These are phyloP conservation scores for Pseudopyricularia javanii DNA, from an alignment of 2,329 filamentous ascomycete species.

Conservation along the genomic window DNA sequence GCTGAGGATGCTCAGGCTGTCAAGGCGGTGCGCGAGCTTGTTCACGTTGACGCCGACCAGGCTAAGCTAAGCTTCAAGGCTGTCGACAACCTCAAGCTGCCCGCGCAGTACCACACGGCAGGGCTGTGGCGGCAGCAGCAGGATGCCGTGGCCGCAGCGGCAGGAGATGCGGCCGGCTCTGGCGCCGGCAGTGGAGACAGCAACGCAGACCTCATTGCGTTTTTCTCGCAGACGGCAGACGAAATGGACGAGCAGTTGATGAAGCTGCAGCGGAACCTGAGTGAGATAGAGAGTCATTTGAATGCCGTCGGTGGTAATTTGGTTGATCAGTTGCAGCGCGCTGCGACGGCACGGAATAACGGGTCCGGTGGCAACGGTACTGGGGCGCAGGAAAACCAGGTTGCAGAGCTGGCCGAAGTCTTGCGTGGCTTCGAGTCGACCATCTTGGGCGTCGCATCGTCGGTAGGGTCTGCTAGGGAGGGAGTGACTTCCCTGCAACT, in stretches of 20 bases:
- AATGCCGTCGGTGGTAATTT: constrained; percentile 49
- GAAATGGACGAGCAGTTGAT: constrained; percentile 47
- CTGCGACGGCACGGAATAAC: constrained; percentile 12
- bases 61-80: constrained; percentile 30
- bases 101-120: constrained; percentile 35
- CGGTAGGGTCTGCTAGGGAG: constrained; percentile 47
- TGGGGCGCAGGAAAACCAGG: constrained; percentile 28
- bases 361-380: constrained; percentile 14
- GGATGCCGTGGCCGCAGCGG: constrained; percentile 25
- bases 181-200: constrained; percentile 33
- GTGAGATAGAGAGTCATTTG: constrained; percentile 54
- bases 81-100: constrained; percentile 32
- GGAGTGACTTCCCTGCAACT: constrained; percentile 45
- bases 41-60: constrained; percentile 27
- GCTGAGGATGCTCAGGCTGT: constrained; percentile 27
- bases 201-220: constrained; percentile 47
- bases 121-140: constrained; percentile 25
- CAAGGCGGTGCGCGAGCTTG: constrained; percentile 25
- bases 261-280: constrained; percentile 44
- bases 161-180: constrained; percentile 23
- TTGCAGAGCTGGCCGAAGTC: constrained; percentile 41
- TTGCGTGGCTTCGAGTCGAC: constrained; percentile 54
- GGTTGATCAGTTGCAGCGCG: constrained; percentile 45
- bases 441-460: constrained; percentile 49
- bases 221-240: constrained; percentile 50